Percentiles rank a stretch among this genome's conserved stretches.
Conservation (phyloP, 2,329 filamentous ascomycete genomes). For the Colletotrichum brevisporum region DNA sequence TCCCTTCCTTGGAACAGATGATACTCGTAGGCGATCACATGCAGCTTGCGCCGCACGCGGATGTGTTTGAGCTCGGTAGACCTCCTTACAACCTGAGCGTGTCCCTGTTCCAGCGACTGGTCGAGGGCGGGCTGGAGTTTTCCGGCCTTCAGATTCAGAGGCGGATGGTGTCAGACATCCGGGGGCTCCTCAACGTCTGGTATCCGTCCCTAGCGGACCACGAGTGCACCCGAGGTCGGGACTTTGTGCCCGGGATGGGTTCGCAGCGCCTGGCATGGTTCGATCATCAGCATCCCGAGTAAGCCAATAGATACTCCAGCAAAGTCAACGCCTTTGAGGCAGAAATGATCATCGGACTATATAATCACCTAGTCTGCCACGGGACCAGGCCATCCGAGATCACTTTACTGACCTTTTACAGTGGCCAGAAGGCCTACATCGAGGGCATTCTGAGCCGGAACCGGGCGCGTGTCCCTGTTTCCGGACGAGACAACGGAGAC, state of each 20-base stretch:
- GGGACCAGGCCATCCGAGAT: conserved; percentile 73
- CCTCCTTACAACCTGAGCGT: conserved; percentile 77
- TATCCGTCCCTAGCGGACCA: conserved; percentile 63
- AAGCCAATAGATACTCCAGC: conserved; percentile 73
- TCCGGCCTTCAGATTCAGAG: conserved; percentile 78
- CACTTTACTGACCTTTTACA: conserved; percentile 90
- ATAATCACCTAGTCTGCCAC: conserved; percentile 79
- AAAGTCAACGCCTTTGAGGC: conserved; percentile 81
- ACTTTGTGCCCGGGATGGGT: conserved; percentile 61
- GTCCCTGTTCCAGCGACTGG: conserved; percentile 84
- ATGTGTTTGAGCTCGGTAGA: conserved; percentile 70
- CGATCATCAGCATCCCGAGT: conserved; percentile 72
- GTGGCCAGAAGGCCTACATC: conserved; percentile 81
- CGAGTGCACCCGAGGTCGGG: conserved; percentile 51
- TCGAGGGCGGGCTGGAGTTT: conserved; percentile 75
- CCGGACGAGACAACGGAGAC: not conserved
- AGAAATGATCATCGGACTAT: conserved; percentile 81
- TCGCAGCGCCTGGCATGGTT: conserved; percentile 53
- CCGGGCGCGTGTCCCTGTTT: not conserved
- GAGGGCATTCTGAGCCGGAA: conserved; percentile 58
- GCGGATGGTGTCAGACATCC: conserved; percentile 64
- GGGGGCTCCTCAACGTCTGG: conserved; percentile 61
- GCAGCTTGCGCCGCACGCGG: conserved; percentile 80
- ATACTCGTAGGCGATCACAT: conserved; percentile 82
- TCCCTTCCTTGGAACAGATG: conserved; percentile 66